A percentile compares a stretch with the other conserved stretches of the same genome.
Conservation (phyloP, 2,329 filamentous ascomycete species). For the Monilinia vaccinii-corymbosi region DNA sequence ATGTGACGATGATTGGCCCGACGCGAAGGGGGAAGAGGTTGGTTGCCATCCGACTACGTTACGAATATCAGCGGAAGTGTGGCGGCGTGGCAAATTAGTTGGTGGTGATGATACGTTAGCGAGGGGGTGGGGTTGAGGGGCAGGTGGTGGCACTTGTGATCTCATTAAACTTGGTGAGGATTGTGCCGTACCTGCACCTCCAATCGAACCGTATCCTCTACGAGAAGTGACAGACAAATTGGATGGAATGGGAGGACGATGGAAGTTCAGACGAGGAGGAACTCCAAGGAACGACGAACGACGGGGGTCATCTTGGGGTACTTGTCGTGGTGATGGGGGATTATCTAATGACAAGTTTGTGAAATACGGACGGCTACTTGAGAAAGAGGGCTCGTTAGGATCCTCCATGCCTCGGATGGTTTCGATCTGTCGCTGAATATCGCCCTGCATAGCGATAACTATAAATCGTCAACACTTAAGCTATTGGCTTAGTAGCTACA, state of each 20-base stretch:
- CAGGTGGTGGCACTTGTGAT: constrained; percentile 53
- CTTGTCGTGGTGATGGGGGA: constrained; percentile 76
- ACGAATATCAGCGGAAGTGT: constrained; percentile 93
- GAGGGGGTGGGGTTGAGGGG: constrained; percentile 52
- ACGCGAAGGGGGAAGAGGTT: constrained; percentile 56
- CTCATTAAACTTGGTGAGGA: constrained; percentile 68
- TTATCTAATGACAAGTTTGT: constrained; percentile 54
- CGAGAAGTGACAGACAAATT: constrained; percentile 68
- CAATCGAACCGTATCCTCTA: constrained; percentile 73
- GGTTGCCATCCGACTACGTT: constrained; percentile 66
- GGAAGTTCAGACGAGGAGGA: constrained; percentile 49
- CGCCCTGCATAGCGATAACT: constrained; percentile 49
- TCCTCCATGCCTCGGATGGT: constrained; percentile 49
- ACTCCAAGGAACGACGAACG: constrained; percentile 52
- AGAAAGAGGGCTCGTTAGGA: constrained; percentile 57
- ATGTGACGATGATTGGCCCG: constrained; percentile 50
- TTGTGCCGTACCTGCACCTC: constrained; percentile 55
- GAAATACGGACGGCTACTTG: constrained; percentile 58
- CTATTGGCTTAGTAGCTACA: constrained; percentile 14
- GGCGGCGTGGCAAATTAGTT: constrained; percentile 67
- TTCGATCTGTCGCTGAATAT: constrained; percentile 54
- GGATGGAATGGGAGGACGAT: constrained; percentile 72
- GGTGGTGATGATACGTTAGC: constrained; percentile 54
- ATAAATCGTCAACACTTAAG: constrained; percentile 22
- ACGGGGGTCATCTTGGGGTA: constrained; percentile 76